Evolutionary conservation across 1,284 basidiomycete species (phyloP), one percentile per base, ranked within the genome.

Genomic region (Melanopsichium pennsylvanicum): DNA sequence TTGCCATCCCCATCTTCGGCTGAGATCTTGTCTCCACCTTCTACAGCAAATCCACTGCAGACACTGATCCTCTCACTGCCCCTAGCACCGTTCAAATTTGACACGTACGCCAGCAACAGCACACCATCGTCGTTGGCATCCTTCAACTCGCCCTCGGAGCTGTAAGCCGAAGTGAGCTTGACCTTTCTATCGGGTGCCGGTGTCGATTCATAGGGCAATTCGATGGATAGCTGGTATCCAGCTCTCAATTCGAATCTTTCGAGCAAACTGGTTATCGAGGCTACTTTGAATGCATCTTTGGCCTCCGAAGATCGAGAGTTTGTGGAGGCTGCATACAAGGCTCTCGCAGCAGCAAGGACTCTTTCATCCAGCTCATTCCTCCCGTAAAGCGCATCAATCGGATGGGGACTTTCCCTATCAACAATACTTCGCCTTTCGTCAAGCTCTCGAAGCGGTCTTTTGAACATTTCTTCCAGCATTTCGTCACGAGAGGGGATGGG

Each of bases 21-120:
- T n/a, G 55, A 41, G 6, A 75, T 48, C 15, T 77, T 70, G 2
- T 76, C 55, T 25, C 74, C 69, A 8, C 74, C 78, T 31, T 78
- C 70, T 9, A 90, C 72, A 2, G 84, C 85, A 76, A 90, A 90
- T 0, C 87, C 88, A 8, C 87, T 87, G 49, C 86, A 87, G 18
- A 89, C 76, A 7, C 84, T 85, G 39, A 89, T 82, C 62, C 85
- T 85, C 64, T 86, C 83, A 7, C 80, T 74, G n/a, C 80, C 81
- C 5, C 81, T 72, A n/a, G 52, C 52, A 2, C 83, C 81, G 5
- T 57, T 49, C 29, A 77, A 25, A 8, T 69, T 60, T 7, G 73
- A 63, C 36, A 86, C 86, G 66, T 89, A 88, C 5, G 86, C 88
- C n/a, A 90, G 81, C 38, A 88, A 80, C 11, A 88, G 81, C 1